These are phyloP conservation scores for Parachaetomium inaequale DNA, from an alignment of 495 filamentous ascomycete genomes.

Conservation along the genomic window DNA sequence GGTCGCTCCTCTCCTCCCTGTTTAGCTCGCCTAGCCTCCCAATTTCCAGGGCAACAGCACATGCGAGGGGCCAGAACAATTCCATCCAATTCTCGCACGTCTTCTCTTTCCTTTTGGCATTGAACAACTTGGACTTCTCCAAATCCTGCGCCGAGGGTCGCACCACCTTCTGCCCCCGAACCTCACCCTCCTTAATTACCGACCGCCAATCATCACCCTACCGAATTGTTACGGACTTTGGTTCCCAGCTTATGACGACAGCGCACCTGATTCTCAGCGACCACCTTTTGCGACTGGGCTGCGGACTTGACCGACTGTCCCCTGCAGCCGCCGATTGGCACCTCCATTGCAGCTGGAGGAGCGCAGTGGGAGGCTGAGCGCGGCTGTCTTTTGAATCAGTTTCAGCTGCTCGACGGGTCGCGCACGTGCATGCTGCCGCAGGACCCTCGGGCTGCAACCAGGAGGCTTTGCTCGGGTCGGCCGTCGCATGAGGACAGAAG, in stretches of 20 bases:
- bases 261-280: background rate
- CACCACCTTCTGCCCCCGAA: background rate
- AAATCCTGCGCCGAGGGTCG: background rate
- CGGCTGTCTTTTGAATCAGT: conserved; percentile 9
- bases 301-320: background rate
- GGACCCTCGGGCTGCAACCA: background rate
- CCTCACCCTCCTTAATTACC: background rate
- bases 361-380: conserved; percentile 22
- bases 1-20: conserved; percentile 1
- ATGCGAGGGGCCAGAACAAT: background rate
- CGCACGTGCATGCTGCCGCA: conserved; percentile 4
- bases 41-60: conserved; percentile 31
- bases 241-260: background rate
- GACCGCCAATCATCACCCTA: background rate
- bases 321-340: conserved; percentile 11
- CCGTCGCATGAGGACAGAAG: conserved; percentile 25
- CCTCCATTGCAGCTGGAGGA: conserved; percentile 9
- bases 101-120: background rate
- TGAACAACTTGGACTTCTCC: background rate
- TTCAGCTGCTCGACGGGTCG: conserved; percentile 14
- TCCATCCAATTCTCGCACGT: background rate
- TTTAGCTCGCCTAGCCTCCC: conserved; percentile 30
- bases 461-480: background rate
- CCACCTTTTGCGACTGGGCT: background rate
- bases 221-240: background rate